Percentiles rank a stretch among this genome's conserved stretches.
These are phyloP conservation scores for Escovopsis sp. DNA, from an alignment of 2,329 filamentous ascomycete genomes.

Conservation along the genomic window DNA sequence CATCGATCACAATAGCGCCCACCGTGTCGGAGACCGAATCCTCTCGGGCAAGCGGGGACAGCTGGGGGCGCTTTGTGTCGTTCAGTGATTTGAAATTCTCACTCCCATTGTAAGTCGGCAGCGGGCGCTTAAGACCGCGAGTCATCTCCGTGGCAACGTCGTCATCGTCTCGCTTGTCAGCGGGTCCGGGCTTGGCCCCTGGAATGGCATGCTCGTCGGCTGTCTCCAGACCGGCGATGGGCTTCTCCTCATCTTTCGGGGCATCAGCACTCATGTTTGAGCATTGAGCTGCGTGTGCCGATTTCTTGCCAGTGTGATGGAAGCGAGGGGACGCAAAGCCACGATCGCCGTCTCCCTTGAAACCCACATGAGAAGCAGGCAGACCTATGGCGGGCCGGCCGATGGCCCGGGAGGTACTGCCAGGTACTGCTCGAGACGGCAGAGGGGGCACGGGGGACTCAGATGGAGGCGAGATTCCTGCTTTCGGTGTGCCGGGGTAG, in stretches of 20 bases:
- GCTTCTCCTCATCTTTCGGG: background rate
- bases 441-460: slow-evolving; percentile 7
- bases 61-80: slow-evolving; percentile 10
- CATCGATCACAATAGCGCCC: slow-evolving; percentile 85
- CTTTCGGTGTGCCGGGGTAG: slow-evolving; percentile 13
- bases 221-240: background rate
- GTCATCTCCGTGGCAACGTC: slow-evolving; percentile 6
- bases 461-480: slow-evolving; percentile 7
- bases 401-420: slow-evolving; percentile 1
- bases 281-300: background rate
- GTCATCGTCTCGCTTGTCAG: slow-evolving; percentile 5
- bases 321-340: background rate
- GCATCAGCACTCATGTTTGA: slow-evolving; percentile 2
- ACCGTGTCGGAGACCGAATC: slow-evolving; percentile 79
- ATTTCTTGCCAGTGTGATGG: slow-evolving; percentile 1
- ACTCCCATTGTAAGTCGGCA: slow-evolving; percentile 3
- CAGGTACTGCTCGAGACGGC: no score
- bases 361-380: background rate
- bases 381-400: background rate
- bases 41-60: slow-evolving; percentile 23
- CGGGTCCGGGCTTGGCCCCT: background rate
- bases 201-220: background rate
- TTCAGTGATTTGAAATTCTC: slow-evolving; percentile 2
- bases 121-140: slow-evolving; percentile 22
- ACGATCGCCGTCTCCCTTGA: background rate